Evolutionary conservation across 2,329 filamentous ascomycete genomes (phyloP), one percentile per base, ranked within the genome.

Genomic region (Emmonsiellopsis sp.): DNA sequence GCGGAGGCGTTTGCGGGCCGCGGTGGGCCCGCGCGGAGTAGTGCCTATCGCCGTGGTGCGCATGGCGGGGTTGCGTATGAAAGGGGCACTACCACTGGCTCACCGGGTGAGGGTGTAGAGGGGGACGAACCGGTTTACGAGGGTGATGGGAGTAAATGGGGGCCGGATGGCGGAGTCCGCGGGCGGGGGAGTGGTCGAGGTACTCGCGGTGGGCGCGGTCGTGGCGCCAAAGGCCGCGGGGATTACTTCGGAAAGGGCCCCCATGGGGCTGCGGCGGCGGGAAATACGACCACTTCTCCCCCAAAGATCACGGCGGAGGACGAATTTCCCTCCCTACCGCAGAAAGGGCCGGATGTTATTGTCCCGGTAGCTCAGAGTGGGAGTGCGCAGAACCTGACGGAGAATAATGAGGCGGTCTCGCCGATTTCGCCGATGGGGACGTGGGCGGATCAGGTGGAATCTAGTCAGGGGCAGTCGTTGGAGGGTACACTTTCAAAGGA

Each of bases 1-100:
- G 79, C 83, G 56, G 78, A 81, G 41, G 76, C 79, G 45, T 81
- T 71, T 65, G 41, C 46, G 11, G 50, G 50, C 55, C 51, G 61
- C 3, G 63, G 75, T 45, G 59, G 72, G 61, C 54, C 70, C 57
- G 57, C 73, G 61, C 61, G 73, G 59, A 65, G 66, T 13, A 69
- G 74, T 16, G 71, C 73, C 26, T 76, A 73, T 55, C 65, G 74
- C 31, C 68, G 79, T 34, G 79, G 78, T 8, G 76, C 77, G 57
- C 71, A 79, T 58, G 79, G 79, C 7, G 78, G 74, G 30, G 70
- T 80, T 7, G 70, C 70, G 40, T 72, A 65, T 57, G 65, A 67
- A 35, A 63, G 34, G 10, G 63, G 26, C 61, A 62, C 2, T n/a
- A n/a, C n/a, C n/a, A n/a, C n/a, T n/a, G 57, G 59, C 54, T 31